Evolutionary conservation across 129 eudicot species (phyloP).

Genomic region (Erigeron canadensis): DNA sequence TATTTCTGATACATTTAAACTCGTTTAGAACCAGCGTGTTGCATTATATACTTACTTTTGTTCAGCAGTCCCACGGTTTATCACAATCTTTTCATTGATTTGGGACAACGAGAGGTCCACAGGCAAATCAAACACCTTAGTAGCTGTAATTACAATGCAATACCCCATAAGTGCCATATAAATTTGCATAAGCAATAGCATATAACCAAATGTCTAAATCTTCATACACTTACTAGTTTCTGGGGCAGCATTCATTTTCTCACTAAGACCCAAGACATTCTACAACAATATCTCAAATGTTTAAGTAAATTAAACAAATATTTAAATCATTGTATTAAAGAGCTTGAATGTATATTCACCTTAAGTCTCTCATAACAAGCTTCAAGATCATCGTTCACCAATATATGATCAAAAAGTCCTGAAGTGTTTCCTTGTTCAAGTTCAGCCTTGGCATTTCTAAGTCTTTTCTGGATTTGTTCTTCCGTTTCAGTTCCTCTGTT

Average conservation of each 20-base stretch:
- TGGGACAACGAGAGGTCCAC: constrained; percentile 52
- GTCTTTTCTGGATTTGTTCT: constrained; percentile 79
- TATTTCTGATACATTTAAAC: background rate
- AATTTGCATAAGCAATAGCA: background rate
- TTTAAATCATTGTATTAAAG: background rate
- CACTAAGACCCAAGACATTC: constrained; percentile 72
- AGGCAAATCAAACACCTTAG: constrained; percentile 46
- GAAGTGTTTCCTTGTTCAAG: constrained; percentile 64
- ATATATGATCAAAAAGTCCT: constrained; percentile 70
- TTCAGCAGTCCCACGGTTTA: constrained; percentile 36
- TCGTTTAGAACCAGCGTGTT: background rate
- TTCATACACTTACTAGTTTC: constrained; percentile 44
- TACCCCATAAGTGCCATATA: constrained; percentile 13
- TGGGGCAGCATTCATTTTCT: constrained; percentile 29
- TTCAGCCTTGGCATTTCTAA: constrained; percentile 66
- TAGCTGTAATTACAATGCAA: constrained; percentile 41
- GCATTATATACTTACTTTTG: constrained; percentile 29
- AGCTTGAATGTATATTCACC: constrained; percentile 36
- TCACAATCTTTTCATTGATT: constrained; percentile 51
- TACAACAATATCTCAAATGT: constrained; percentile 26
- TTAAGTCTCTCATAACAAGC: constrained; percentile 63
- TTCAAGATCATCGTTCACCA: constrained; percentile 68
- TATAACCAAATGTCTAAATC: background rate
- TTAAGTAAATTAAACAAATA: background rate
- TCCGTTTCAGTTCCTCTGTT: constrained; percentile 82